These are phyloP conservation scores for Artemisia argyi DNA, from an alignment of 129 eudicot genomes.

Conservation along the genomic window DNA sequence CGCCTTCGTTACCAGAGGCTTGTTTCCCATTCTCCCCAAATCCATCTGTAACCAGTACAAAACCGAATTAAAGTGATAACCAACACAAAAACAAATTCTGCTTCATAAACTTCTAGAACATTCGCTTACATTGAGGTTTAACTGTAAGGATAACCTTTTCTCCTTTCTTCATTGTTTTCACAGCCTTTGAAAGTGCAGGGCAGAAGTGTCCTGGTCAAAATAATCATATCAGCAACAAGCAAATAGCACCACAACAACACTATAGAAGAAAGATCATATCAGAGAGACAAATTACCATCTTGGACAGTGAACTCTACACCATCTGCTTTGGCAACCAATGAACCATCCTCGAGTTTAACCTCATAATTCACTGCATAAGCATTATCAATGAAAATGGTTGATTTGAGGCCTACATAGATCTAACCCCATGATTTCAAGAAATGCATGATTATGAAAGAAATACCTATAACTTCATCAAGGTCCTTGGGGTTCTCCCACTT, in stretches of 20 bases:
- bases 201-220: constrained; percentile 62
- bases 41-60: constrained; percentile 59
- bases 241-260: neutral
- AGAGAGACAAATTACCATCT: constrained; percentile 45
- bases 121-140: constrained; percentile 78
- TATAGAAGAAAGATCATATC: neutral
- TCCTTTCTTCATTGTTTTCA: constrained; percentile 97
- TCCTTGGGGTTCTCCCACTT: constrained; percentile 98
- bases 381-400: neutral
- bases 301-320: constrained; percentile 77
- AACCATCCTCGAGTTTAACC: constrained; percentile 77
- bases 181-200: constrained; percentile 82
- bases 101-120: neutral
- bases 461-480: constrained; percentile 94
- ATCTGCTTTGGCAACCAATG: constrained; percentile 68
- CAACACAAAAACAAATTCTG: neutral
- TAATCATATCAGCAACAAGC: neutral
- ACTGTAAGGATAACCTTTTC: constrained; percentile 75
- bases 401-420: neutral
- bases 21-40: constrained; percentile 88
- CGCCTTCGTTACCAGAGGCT: constrained; percentile 62
- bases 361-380: constrained; percentile 76
- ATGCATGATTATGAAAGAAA: neutral
- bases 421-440: neutral
- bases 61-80: neutral